phyloP scores from a whole-genome alignment of 2,329 filamentous ascomycete genomes.

The Penicillium sp. region DNA sequence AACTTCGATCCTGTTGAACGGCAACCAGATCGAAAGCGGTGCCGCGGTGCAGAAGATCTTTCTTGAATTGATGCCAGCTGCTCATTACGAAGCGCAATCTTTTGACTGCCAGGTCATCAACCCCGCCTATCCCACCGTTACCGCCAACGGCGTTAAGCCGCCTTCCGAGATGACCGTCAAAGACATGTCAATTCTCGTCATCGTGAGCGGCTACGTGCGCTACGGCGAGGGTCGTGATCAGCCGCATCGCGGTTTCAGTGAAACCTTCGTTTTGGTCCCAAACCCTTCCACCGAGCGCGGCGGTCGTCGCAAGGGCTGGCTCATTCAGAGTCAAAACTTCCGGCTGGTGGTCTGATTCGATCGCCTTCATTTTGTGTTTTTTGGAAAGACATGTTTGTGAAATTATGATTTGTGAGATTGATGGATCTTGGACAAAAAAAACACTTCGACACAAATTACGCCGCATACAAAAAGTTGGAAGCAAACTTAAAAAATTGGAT shows the following conservation, averaged over 20 bases:
- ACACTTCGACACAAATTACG: background rate
- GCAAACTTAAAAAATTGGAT: background rate
- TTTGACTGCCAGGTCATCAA: slow-evolving; percentile 79
- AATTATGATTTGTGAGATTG: background rate
- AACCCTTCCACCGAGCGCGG: slow-evolving; percentile 56
- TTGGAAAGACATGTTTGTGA: background rate
- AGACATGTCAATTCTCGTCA: slow-evolving; percentile 69
- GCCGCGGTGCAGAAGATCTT: slow-evolving; percentile 67
- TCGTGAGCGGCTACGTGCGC: slow-evolving; percentile 69
- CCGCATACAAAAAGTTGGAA: background rate
- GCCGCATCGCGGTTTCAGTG: slow-evolving; percentile 69
- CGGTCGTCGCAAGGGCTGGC: slow-evolving; percentile 57
- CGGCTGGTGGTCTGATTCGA: slow-evolving; percentile 49
- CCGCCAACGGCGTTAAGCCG: slow-evolving; percentile 33
- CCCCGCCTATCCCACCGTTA: slow-evolving; percentile 61
- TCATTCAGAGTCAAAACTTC: slow-evolving; percentile 72
- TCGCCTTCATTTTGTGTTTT: background rate
- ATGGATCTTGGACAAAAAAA: background rate
- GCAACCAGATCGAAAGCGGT: slow-evolving; percentile 62
- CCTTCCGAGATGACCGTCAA: slow-evolving; percentile 47
- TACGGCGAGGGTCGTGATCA: slow-evolving; percentile 63
- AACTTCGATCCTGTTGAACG: slow-evolving; percentile 77
- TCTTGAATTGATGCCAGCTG: slow-evolving; percentile 59
- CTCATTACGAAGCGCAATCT: slow-evolving; percentile 71
- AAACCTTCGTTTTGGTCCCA: slow-evolving; percentile 77